Base-by-base conservation (phyloP, 2,329 filamentous ascomycete species). In the Cladophialophora exuberans region DNA sequence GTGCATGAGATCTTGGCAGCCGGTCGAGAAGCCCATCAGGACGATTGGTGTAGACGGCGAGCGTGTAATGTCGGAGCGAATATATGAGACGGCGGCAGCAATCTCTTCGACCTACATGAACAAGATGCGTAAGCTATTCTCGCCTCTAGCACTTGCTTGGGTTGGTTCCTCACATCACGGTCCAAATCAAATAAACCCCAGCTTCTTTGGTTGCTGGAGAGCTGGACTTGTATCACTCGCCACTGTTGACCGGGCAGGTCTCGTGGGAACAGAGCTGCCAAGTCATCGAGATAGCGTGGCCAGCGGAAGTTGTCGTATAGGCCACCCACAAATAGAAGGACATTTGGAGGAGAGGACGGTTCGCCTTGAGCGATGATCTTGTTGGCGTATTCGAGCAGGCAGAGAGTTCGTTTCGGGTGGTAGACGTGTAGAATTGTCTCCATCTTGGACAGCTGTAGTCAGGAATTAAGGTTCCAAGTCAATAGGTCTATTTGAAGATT, bases 11-110 rank as follows among this genome's bases (percentile, higher is more conserved):
- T 88, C 85, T 68, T 89, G 86, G 62, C 82, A 87, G 0, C 86
- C 86, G 0, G 86, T 89, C 1, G 82, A 85, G 63, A 88, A 84
- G 2, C 86, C 86, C 81, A 89, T 84, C 11, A 88, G 68, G 22
- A 86, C 81, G n/a, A 88, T 69, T 50, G 83, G 84, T 1, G 74
- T 75, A 3, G 74, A 26, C 1, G 56, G 38, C n/a, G 51, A 56
- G 4, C 28, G 38, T 9, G 66, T 2, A 70, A 74, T 20, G 83
- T 60, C 56, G 18, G 23, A 25, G n/a, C 58, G 52, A 30, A 61
- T 61, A 36, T 56, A 58, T 43, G 18, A 53, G 38, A 61, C 54
- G 11, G 58, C 58, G 13, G 23, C 35, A 35, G 51, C 33, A 39
- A 61, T 84, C 79, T 20, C 68, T 61, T 1, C 73, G 79, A 63